Percentiles rank a stretch among this genome's conserved stretches.
Evolutionary conservation across 2,329 filamentous ascomycete genomes (phyloP).

Genomic region (Aschersonia sp.): DNA sequence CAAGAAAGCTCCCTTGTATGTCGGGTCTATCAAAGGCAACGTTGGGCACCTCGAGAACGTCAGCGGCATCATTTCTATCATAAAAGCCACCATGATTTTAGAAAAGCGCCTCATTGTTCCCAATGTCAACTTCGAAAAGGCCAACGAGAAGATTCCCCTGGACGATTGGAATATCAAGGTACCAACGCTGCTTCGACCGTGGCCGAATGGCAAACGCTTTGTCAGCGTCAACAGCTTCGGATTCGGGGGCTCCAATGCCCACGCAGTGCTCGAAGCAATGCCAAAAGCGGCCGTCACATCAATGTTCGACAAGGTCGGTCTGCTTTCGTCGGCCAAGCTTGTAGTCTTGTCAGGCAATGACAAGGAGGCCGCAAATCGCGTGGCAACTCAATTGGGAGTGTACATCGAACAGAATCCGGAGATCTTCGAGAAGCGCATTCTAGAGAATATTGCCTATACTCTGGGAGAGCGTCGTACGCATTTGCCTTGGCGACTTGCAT

Average conservation of each 20-base stretch:
- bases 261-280: conserved; percentile 20
- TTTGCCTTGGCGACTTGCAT: conserved; percentile 26
- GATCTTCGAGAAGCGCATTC: conserved; percentile 25
- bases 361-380: conserved; percentile 15
- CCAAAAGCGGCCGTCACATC: neutral
- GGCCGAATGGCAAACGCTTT: conserved; percentile 32
- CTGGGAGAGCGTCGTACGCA: conserved; percentile 28
- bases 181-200: conserved; percentile 28
- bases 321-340: conserved; percentile 14
- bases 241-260: conserved; percentile 30
- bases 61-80: conserved; percentile 31
- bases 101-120: conserved; percentile 34
- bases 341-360: conserved; percentile 27
- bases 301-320: neutral
- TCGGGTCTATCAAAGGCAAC: conserved; percentile 35
- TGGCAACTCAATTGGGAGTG: conserved; percentile 17
- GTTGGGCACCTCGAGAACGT: conserved; percentile 37
- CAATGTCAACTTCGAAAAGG: conserved; percentile 33
- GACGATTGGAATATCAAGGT: conserved; percentile 35
- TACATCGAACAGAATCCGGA: conserved; percentile 27
- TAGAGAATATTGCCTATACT: conserved; percentile 33
- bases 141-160: conserved; percentile 33
- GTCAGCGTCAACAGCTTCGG: conserved; percentile 35
- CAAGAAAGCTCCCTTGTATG: conserved; percentile 23
- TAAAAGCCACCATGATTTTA: conserved; percentile 35